Base-by-base conservation (phyloP, 805 yeast genomes). In the Lachancea lanzarotensis region DNA sequence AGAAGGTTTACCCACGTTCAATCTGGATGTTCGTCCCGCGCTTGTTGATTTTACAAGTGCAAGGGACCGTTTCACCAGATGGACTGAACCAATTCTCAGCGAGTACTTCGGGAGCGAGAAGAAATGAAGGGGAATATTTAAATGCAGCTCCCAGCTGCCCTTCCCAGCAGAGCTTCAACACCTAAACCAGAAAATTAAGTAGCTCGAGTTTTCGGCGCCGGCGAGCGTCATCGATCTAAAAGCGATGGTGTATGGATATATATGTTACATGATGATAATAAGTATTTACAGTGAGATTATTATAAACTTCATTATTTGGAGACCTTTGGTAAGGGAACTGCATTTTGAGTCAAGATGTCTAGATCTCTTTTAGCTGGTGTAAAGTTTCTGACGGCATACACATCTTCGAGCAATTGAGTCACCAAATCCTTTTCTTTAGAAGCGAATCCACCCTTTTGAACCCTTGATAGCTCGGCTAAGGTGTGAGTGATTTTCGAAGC, bases 21-120 rank as follows among this genome's bases (percentile, higher is more conserved):
- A 79, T 65, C 74, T 95, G 51, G 98, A 93, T 66, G 96, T 95
- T 15, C 79, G 99, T 54, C 98, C 98, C 0, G 98, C 96, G 0
- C 69, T 89, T 50, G 98, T 93, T 64, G 73, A 72, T 47, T 55
- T 79, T 1, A 65, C 68, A 1, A 82, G 73, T 53, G 87, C 82
- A 2, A 56, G 62, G 43, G 98, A 89, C 60, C 74, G 98, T 49
- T 67, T 84, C 42, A 64, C 64, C 18, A 82, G 75, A 54, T 86
- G 90, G 82, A 68, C 80, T 40, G 70, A 72, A 41, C 88, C 89
- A 11, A 60, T 76, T 35, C 77, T 84, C 79, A 72, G 76, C 52
- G 72, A 79, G 59, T 95, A 95, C 13, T 70, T 85, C 40, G 42
- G 41, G 13, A 29, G 27, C 17, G 43, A 38, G 8, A 32, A 45